Evolutionary conservation across 2,329 filamentous ascomycete genomes (phyloP), one percentile per base, ranked within the genome.

Genomic region (Didymella glomerata): DNA sequence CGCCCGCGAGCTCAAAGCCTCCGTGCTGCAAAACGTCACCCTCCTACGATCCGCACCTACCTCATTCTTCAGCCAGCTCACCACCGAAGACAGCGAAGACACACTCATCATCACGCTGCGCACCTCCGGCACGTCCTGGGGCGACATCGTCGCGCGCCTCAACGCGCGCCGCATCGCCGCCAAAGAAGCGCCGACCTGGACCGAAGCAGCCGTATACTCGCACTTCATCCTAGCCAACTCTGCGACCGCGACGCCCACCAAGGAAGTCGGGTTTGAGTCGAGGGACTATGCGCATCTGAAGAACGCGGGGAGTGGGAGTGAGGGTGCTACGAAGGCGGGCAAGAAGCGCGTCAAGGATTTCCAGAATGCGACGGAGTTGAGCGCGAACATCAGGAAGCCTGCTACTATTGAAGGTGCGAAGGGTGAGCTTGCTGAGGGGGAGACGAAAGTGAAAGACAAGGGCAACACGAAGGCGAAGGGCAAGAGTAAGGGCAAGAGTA

Each of bases 161-260:
- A 77, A 76, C 57, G 36, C 63, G 8, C 42, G 60, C 38, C 70
- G 73, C 36, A 32, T 49, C 18, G 44, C 57, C 20, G 48, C 38
- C 18, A 66, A 65, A 13, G 63, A 67, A 45, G 40, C 63, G 1
- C 56, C 60, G 2, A 61, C 54, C 27, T 66, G 69, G 48, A 78
- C 75, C 20, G 56, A 65, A 2, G 61, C 70, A 1, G 68, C 72
- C 0, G 71, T 76, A n/a, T 80, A 80, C 63, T 65, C 65, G 9
- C 75, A 76, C 51, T 78, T 74, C 63, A 69, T 77, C 24, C 71
- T 73, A 45, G 74, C 69, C 40, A 63, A 61, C 0, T 68, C 70
- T 4, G 54, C 58, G 2, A 69, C 74, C 28, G 73, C 73, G 2
- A 47, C 36, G 1, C 48, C 65, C 1, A 20, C 55, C 3, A 18